phyloP scores from a whole-genome alignment of 345 rosid species.

The Populus ilicifolia region DNA sequence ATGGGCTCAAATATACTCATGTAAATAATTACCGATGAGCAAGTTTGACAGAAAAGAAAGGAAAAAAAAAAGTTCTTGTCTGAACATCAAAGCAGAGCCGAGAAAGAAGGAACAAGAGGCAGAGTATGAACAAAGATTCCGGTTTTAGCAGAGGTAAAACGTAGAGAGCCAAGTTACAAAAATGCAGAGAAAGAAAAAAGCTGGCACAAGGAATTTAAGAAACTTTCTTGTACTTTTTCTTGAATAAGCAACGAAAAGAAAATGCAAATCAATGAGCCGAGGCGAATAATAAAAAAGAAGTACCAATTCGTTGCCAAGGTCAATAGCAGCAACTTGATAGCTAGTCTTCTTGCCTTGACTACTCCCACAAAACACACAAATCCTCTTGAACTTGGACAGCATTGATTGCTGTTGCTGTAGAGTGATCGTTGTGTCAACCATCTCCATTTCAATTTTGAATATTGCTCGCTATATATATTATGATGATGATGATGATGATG shows the following conservation, averaged over 20 bases:
- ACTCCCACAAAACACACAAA: conserved; percentile 97
- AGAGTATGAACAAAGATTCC: background rate
- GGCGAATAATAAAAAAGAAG: background rate
- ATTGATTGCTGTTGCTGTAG: conserved; percentile 19
- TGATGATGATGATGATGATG: background rate
- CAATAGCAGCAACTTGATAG: conserved; percentile 76
- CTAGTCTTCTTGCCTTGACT: conserved; percentile 73
- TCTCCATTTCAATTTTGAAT: conserved; percentile 27
- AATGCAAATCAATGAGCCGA: background rate
- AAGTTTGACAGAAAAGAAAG: background rate
- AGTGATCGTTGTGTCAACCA: conserved; percentile 25
- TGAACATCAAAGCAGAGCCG: conserved; percentile 6
- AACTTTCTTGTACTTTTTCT: background rate
- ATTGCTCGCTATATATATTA: background rate
- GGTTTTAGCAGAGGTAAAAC: background rate
- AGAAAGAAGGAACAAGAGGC: no score
- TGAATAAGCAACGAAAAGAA: background rate
- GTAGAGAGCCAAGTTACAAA: conserved; percentile 17
- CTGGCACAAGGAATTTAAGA: background rate
- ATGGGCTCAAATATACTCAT: conserved; percentile 7
- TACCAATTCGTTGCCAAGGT: conserved; percentile 84
- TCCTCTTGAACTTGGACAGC: conserved; percentile 55
- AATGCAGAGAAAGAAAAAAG: background rate
- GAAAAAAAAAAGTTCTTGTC: conserved; percentile 15
- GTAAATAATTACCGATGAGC: background rate